Evolutionary conservation across 116 monocot genomes (phyloP), one percentile per base, ranked within the genome.

Genomic region (Trichopus zeylanicus): DNA sequence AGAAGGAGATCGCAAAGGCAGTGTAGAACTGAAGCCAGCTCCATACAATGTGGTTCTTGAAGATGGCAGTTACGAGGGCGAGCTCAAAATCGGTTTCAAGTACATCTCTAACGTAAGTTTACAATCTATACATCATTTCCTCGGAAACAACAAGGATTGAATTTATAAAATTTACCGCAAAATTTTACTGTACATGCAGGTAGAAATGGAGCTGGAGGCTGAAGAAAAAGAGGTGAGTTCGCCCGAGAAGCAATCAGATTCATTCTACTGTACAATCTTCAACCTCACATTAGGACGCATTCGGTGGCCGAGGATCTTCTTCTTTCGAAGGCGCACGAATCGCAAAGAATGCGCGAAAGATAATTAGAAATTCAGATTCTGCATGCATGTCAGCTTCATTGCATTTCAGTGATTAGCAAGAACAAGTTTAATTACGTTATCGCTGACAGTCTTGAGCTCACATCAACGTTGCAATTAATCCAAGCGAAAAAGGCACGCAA

Each of bases 21-120:
- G 46, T 21, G 11, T 71, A 37, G 78, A 81, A 63, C 19, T 81
- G 42, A 89, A 68, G 60, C 89, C 81, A 35, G 42, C 70, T 39
- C 62, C 89, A 20, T 89, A 89, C 64, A 84, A 78, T 52, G 35
- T 89, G 21, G 84, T 89, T 12, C 78, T 81, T 10, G 24, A 75
- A 57, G 78, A 80, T 60, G 72, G 78, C 2, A 73, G 66, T 3
- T 89, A 76, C 48, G 53, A 65, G 51, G 89, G 89, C n/a, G 89
- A 84, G 64, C 60, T 89, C 29, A 81, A 78, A 75, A 46, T 89
- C 20, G 84, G 84, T 19, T 53, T 89, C 46, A 89, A 78, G 46
- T 81, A 75, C 62, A 75, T 61, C 19, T 18, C 80, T 26, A 64
- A 66, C 57, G 80, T 78, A 78, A 62, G 74, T 74, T 58, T 1